phyloP scores from a whole-genome alignment of 2,329 filamentous ascomycete genomes.

The Geosmithia flava region DNA sequence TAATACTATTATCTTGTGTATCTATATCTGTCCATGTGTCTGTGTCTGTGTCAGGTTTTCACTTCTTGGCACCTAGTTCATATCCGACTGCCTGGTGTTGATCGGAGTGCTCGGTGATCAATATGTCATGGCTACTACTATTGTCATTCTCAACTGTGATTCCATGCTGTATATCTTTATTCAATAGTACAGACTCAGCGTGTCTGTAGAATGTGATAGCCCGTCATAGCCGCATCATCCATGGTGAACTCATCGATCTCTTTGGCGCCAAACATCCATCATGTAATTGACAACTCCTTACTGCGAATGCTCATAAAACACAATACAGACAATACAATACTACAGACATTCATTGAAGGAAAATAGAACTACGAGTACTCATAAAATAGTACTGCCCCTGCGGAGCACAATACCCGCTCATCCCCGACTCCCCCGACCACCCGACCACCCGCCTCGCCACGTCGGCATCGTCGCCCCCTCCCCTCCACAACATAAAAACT shows the following conservation, averaged over 20 bases:
- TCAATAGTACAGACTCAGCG: not conserved
- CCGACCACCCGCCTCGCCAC: slow-evolving; percentile 3
- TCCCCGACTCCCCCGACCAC: slow-evolving; percentile 4
- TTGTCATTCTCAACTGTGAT: too few species aligned
- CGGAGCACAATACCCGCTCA: too few species aligned
- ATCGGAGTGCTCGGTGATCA: not conserved
- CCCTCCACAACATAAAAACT: not conserved
- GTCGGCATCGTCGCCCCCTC: slow-evolving; percentile 1
- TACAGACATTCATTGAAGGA: too few species aligned
- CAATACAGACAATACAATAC: too few species aligned
- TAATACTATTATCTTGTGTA: not conserved
- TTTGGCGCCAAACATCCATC: not conserved
- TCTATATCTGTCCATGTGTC: too few species aligned
- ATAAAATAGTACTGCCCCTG: too few species aligned
- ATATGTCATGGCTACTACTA: too few species aligned
- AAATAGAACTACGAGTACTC: too few species aligned
- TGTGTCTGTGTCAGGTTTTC: too few species aligned
- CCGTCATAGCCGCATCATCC: not conserved
- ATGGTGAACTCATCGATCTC: not conserved
- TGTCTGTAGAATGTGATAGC: not conserved
- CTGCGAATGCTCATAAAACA: too few species aligned
- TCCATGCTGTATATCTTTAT: too few species aligned
- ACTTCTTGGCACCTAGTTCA: not conserved
- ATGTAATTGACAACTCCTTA: too few species aligned
- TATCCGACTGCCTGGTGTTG: not conserved